Conservation (phyloP, 805 yeast genomes). For the Lipomyces yamadae region DNA sequence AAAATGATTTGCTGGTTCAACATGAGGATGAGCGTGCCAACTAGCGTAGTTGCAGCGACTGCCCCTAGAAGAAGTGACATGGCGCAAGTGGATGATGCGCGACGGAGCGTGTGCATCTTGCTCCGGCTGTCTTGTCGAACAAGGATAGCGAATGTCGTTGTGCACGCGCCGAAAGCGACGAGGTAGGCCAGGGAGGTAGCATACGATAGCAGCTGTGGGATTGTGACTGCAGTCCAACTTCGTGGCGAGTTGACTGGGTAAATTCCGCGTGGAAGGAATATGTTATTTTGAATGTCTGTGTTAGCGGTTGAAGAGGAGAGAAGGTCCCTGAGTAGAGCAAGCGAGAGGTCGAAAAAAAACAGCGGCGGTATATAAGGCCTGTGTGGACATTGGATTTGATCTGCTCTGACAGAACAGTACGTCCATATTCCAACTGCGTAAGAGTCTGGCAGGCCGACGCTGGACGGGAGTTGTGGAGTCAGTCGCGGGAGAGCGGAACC, state of each 20-base stretch:
- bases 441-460: conserved; percentile 33
- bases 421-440: conserved; percentile 35
- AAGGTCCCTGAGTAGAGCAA: conserved; percentile 17
- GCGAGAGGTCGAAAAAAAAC: conserved; percentile 27
- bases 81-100: conserved; percentile 11
- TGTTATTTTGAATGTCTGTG: conserved; percentile 27
- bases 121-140: neutral
- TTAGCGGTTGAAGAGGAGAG: conserved; percentile 4
- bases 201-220: conserved; percentile 21
- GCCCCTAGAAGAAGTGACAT: conserved; percentile 17
- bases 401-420: conserved; percentile 16
- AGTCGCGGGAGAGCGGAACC: conserved; percentile 30
- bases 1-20: conserved; percentile 23
- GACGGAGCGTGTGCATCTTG: conserved; percentile 9
- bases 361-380: conserved; percentile 23
- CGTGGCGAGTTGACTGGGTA: conserved; percentile 16
- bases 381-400: conserved; percentile 12
- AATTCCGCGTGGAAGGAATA: conserved; percentile 21
- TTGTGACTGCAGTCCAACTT: neutral
- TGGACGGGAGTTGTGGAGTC: conserved; percentile 20
- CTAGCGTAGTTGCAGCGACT: neutral
- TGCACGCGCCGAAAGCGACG: conserved; percentile 18
- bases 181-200: conserved; percentile 15
- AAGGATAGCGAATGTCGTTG: neutral
- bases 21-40: conserved; percentile 1